Conservation (phyloP, 2,329 filamentous ascomycete genomes). For the Mycosphaerelloides madeirae region DNA sequence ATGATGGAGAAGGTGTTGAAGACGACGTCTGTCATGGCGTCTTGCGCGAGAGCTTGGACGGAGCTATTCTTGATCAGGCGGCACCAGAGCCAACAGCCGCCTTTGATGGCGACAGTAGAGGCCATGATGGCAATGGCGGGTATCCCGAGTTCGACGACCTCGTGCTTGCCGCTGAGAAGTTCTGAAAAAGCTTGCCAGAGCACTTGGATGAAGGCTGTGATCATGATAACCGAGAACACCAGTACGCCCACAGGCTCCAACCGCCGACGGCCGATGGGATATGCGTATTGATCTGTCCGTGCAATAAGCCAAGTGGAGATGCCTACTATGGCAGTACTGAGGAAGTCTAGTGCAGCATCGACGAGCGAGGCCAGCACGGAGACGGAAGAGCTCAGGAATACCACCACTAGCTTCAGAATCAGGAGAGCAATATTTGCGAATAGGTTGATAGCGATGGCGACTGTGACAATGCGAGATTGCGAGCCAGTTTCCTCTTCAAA, state of each 20-base stretch:
- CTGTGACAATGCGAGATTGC: constrained; percentile 68
- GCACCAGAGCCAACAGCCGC: constrained; percentile 81
- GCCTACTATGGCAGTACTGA: constrained; percentile 78
- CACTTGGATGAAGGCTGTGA: constrained; percentile 77
- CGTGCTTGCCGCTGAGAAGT: constrained; percentile 56
- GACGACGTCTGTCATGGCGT: constrained; percentile 70
- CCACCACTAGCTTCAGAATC: constrained; percentile 70
- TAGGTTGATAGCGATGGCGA: constrained; percentile 85
- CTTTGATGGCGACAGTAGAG: constrained; percentile 75
- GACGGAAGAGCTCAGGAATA: constrained; percentile 72
- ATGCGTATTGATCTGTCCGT: constrained; percentile 67
- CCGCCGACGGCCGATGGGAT: constrained; percentile 71
- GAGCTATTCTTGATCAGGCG: constrained; percentile 79
- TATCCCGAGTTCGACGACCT: constrained; percentile 66
- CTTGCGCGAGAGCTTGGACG: constrained; percentile 71
- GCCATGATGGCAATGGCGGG: constrained; percentile 77
- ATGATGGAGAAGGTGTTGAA: constrained; percentile 89
- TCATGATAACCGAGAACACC: constrained; percentile 81
- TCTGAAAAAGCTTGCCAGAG: constrained; percentile 64
- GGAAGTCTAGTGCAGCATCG: constrained; percentile 73
- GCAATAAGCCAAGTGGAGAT: constrained; percentile 70
- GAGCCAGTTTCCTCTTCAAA: constrained; percentile 66
- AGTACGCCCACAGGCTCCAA: constrained; percentile 76
- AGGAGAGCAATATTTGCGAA: constrained; percentile 71
- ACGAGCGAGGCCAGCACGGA: constrained; percentile 76